phyloP scores from a whole-genome alignment of 441 rosid species.

The Capsella rubella region DNA sequence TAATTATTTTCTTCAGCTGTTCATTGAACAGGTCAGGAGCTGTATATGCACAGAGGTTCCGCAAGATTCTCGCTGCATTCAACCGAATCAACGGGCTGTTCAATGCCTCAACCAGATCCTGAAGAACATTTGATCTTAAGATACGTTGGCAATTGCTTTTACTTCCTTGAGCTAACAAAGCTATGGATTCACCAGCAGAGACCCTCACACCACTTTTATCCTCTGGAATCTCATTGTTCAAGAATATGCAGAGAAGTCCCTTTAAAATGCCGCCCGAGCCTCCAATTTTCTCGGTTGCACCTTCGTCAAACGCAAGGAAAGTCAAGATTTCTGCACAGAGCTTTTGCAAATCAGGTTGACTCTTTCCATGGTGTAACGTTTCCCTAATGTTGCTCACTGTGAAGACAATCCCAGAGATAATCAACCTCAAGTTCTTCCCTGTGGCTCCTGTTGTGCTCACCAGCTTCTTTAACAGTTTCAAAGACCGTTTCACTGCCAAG shows the following conservation, averaged over 20 bases:
- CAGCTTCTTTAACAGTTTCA: constrained; percentile 80
- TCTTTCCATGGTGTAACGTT: constrained; percentile 66
- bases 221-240: constrained; percentile 47
- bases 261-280: constrained; percentile 85
- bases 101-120: constrained; percentile 56
- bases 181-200: constrained; percentile 89
- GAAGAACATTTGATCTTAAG: constrained; percentile 57
- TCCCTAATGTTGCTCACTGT: constrained; percentile 88
- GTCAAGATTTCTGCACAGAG: constrained; percentile 77
- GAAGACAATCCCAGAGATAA: constrained; percentile 82
- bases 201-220: constrained; percentile 54
- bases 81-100: constrained; percentile 54
- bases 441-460: constrained; percentile 77
- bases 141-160: constrained; percentile 69
- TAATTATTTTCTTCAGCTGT: constrained; percentile 51
- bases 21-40: constrained; percentile 52
- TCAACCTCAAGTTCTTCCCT: constrained; percentile 69
- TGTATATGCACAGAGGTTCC: constrained; percentile 71
- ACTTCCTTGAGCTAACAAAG: constrained; percentile 88
- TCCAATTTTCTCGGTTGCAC: constrained; percentile 85
- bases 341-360: constrained; percentile 63
- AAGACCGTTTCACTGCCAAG: constrained; percentile 72
- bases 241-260: constrained; percentile 75
- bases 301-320: constrained; percentile 70
- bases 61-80: constrained; percentile 77